Evolutionary conservation across 345 rosid species (phyloP), one percentile per base, ranked within the genome.

Genomic region (Lepidium sativum): DNA sequence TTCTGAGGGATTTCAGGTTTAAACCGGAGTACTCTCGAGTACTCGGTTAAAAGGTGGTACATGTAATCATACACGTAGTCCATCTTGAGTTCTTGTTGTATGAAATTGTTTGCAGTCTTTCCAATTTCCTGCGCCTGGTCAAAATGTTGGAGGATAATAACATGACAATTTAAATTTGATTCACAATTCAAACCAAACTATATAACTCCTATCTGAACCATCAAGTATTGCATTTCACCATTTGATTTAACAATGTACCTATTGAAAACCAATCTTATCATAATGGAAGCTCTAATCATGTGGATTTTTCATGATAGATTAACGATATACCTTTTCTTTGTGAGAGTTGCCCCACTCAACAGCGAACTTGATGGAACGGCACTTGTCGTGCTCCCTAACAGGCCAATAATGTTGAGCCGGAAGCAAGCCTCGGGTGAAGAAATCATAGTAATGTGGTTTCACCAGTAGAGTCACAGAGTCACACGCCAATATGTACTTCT

Each of bases 381-480:
- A 89, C 80, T 87, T 89, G 57, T 79, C 85, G 8, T 80, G 44
- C 16, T 71, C 79, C 63, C 73, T 77, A 38, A 87, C 68, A 35
- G 95, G 95, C 97, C 97, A 89, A 62, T 80, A 89, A 54, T 89
- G 97, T 9, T 69, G 79, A 59, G 80, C 42, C 5, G 95, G 97
- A 50, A 78, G 41, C 75, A 89, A 70, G 10, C 90, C 77, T 68
- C 95, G 72, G 0, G 89, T 81, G 81, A 81, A 87, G 76, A 87
- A 87, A 60, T 87, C 97, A 38, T 77, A 82, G 55, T 82, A 87
- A 25, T 53, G 83, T 2, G 95, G 95, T 52, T 67, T 80, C 16
- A 87, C 95, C 0, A 83, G 25, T 5, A 89, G 73, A 9, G 95
- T 73, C 11, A 82, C 74, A 6, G 97, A 89, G 71, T 89, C 86